Evolutionary conservation across 768 basidiomycete genomes (phyloP).

Genomic region (Russula sp.): DNA sequence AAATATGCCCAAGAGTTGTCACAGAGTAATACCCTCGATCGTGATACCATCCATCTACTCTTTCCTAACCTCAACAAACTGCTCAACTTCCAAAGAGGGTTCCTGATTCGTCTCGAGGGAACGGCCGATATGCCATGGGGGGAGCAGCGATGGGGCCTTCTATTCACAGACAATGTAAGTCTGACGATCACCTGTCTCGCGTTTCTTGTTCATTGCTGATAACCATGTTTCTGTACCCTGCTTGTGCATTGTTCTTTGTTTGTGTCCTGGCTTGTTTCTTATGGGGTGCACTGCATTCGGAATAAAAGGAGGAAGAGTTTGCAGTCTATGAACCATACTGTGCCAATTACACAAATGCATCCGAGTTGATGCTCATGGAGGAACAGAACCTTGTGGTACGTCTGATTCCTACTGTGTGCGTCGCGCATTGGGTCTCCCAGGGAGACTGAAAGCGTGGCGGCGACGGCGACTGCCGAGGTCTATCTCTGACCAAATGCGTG

Average conservation of each 20-base stretch:
- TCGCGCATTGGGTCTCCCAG: background rate
- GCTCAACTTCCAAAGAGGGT: slow-evolving; percentile 92
- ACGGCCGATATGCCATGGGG: slow-evolving; percentile 77
- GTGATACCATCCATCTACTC: slow-evolving; percentile 91
- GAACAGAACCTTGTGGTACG: slow-evolving; percentile 81
- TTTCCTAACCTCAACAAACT: slow-evolving; percentile 94
- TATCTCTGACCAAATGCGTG: slow-evolving; percentile 21
- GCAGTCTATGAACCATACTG: slow-evolving; percentile 96
- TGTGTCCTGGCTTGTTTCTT: slow-evolving; percentile 17
- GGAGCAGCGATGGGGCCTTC: slow-evolving; percentile 81
- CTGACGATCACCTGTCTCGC: slow-evolving; percentile 12
- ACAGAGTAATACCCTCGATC: slow-evolving; percentile 78
- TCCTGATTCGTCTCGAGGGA: slow-evolving; percentile 83
- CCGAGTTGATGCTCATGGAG: slow-evolving; percentile 77
- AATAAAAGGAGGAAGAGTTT: slow-evolving; percentile 91
- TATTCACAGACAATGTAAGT: slow-evolving; percentile 80
- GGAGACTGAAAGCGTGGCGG: slow-evolving; percentile 4
- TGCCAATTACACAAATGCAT: slow-evolving; percentile 85
- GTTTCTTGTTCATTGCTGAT: slow-evolving; percentile 30
- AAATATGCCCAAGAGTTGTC: slow-evolving; percentile 84
- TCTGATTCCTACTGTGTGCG: slow-evolving; percentile 22
- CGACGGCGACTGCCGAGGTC: slow-evolving; percentile 3
- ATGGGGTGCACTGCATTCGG: slow-evolving; percentile 22
- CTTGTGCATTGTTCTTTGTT: slow-evolving; percentile 29
- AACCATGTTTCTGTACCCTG: slow-evolving; percentile 38